phyloP scores from a whole-genome alignment of 164 flowering plant genomes.

The Umbilicus rupestris region DNA sequence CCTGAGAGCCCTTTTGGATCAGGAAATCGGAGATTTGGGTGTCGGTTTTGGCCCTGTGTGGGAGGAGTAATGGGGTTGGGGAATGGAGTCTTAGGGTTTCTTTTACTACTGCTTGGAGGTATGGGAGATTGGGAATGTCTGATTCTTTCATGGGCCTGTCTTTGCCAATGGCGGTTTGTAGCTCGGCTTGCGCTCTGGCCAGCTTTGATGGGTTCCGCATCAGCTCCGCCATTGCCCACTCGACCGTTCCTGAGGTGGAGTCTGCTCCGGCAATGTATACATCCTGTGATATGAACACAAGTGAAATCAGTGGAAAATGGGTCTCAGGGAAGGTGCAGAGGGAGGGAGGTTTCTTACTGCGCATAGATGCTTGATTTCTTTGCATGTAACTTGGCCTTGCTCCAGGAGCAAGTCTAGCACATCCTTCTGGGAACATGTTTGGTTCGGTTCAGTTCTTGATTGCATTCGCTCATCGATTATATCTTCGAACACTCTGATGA shows the following conservation, averaged over 20 bases:
- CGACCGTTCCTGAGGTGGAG: slow-evolving; percentile 2
- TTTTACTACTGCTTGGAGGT: slow-evolving; percentile 8
- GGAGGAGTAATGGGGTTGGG: slow-evolving; percentile 16
- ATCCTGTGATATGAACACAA: background rate
- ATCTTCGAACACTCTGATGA: background rate
- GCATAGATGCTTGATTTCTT: slow-evolving; percentile 7
- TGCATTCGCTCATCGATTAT: slow-evolving; percentile 2
- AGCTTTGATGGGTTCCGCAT: slow-evolving; percentile 1
- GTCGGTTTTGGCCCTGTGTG: slow-evolving; percentile 18
- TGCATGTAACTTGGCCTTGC: background rate
- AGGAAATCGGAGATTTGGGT: slow-evolving; percentile 22
- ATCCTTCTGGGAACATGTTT: background rate
- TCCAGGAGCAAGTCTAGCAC: slow-evolving; percentile 10
- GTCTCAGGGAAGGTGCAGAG: background rate
- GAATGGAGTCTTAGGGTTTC: slow-evolving; percentile 19
- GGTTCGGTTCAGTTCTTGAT: background rate
- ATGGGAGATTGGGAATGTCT: slow-evolving; percentile 1
- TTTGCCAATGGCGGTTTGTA: background rate
- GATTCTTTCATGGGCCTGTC: background rate
- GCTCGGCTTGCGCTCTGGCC: slow-evolving; percentile 4
- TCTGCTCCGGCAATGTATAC: background rate
- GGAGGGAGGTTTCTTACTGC: background rate
- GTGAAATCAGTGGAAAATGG: background rate
- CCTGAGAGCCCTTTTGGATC: slow-evolving; percentile 26
- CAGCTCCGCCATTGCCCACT: slow-evolving; percentile 7